phyloP scores from a whole-genome alignment of 352 stramenopile genomes.

The Elongisporangium undulatum region DNA sequence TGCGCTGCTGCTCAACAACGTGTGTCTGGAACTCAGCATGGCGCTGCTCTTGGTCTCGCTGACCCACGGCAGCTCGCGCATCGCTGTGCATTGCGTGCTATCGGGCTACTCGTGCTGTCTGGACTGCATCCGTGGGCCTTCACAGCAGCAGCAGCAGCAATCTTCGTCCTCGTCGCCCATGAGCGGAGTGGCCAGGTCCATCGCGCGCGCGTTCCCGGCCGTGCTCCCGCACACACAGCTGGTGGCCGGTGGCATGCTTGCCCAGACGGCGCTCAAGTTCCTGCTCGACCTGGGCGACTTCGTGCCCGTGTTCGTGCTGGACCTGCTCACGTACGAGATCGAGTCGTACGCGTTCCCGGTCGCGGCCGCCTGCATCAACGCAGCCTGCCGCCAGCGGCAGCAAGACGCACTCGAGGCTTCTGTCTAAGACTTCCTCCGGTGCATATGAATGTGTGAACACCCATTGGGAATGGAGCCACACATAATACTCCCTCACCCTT shows the following conservation, averaged over 20 bases:
- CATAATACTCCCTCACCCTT: too few species aligned
- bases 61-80: conserved; percentile 16
- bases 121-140: conserved; percentile 16
- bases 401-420: conserved; percentile 9
- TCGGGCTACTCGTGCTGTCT: conserved; percentile 37
- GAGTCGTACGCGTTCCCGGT: conserved; percentile 31
- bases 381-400: conserved; percentile 24
- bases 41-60: conserved; percentile 26
- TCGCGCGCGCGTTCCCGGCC: conserved; percentile 29
- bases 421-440: too few species aligned
- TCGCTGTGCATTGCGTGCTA: conserved; percentile 24
- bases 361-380: conserved; percentile 17
- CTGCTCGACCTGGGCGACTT: conserved; percentile 30
- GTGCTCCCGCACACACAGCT: conserved; percentile 31
- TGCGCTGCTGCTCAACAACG: conserved; percentile 19
- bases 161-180: conserved; percentile 4
- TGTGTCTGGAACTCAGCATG: conserved; percentile 43
- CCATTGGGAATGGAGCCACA: too few species aligned
- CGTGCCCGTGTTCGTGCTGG: conserved; percentile 31
- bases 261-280: conserved; percentile 32
- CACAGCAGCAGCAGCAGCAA: background rate
- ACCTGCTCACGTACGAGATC: conserved; percentile 29
- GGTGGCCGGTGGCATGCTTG: conserved; percentile 21
- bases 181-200: conserved; percentile 25
- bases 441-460: too few species aligned